Conservation (phyloP, 2,329 filamentous ascomycete species). For the Furcasterigmium furcatum region DNA sequence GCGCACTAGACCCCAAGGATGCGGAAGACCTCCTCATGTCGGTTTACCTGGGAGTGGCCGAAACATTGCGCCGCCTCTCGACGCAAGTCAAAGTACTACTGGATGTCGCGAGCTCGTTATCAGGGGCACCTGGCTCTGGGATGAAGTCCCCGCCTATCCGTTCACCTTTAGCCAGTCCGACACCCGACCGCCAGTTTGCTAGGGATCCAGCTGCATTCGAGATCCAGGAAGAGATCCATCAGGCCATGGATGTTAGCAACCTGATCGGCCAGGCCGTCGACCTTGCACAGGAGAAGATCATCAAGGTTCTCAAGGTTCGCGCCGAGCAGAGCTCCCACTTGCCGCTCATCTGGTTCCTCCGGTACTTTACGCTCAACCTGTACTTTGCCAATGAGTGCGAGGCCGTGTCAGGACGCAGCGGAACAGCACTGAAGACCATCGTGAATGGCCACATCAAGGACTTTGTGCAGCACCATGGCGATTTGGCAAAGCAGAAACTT, state of each 20-base stretch:
- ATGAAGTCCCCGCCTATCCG: slow-evolving; percentile 44
- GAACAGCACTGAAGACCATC: slow-evolving; percentile 71
- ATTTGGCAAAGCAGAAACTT: slow-evolving; percentile 70
- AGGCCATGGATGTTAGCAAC: slow-evolving; percentile 73
- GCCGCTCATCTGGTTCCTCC: slow-evolving; percentile 67
- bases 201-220: slow-evolving; percentile 33
- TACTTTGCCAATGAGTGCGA: slow-evolving; percentile 86
- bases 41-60: slow-evolving; percentile 84
- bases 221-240: slow-evolving; percentile 72
- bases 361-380: slow-evolving; percentile 79
- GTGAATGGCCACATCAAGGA: slow-evolving; percentile 81
- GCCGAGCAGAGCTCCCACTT: slow-evolving; percentile 69
- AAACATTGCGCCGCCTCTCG: slow-evolving; percentile 79
- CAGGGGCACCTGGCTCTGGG: slow-evolving; percentile 33
- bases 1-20: slow-evolving; percentile 77
- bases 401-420: slow-evolving; percentile 75
- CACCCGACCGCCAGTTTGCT: slow-evolving; percentile 26
- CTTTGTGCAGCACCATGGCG: slow-evolving; percentile 70
- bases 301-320: slow-evolving; percentile 73
- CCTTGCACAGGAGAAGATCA: slow-evolving; percentile 72
- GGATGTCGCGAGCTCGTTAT: slow-evolving; percentile 80
- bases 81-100: slow-evolving; percentile 94
- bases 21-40: slow-evolving; percentile 78
- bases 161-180: slow-evolving; percentile 52
- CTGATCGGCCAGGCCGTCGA: slow-evolving; percentile 79